Evolutionary conservation across 768 basidiomycete genomes (phyloP).

Genomic region (Calocera cornea): DNA sequence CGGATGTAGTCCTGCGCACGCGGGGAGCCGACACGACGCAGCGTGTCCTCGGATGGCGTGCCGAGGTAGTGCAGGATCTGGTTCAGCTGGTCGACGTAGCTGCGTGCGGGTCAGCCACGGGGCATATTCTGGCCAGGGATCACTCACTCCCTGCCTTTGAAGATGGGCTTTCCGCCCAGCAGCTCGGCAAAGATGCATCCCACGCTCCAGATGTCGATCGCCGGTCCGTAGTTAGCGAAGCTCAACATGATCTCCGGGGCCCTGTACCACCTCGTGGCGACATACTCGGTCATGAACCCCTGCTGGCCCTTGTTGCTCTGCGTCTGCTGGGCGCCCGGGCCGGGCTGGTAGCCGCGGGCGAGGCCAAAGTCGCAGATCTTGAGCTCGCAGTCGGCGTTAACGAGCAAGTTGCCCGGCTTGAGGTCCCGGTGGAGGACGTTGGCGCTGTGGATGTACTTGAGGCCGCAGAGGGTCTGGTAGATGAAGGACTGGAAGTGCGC

Average conservation of each 20-base stretch:
- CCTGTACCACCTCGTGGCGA: slow-evolving; percentile 97
- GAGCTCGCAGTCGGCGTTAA: slow-evolving; percentile 96
- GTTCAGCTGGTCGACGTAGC: slow-evolving; percentile 96
- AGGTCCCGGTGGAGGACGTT: slow-evolving; percentile 95
- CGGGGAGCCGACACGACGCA: slow-evolving; percentile 90
- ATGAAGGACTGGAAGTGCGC: slow-evolving; percentile 93
- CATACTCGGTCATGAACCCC: slow-evolving; percentile 99
- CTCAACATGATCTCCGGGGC: slow-evolving; percentile 99
- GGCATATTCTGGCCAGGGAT: background rate
- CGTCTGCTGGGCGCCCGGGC: slow-evolving; percentile 50
- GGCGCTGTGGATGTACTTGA: slow-evolving; percentile 96
- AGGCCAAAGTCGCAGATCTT: slow-evolving; percentile 99
- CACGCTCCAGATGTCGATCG: slow-evolving; percentile 92
- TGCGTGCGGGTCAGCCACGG: slow-evolving; percentile 21
- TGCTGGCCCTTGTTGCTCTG: slow-evolving; percentile 19
- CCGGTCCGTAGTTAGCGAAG: slow-evolving; percentile 75
- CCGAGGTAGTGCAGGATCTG: slow-evolving; percentile 98
- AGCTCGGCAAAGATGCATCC: slow-evolving; percentile 92
- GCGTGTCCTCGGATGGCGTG: slow-evolving; percentile 90
- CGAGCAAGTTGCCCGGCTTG: slow-evolving; percentile 83
- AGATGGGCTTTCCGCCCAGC: slow-evolving; percentile 85
- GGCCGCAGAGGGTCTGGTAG: slow-evolving; percentile 94
- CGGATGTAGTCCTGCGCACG: slow-evolving; percentile 97
- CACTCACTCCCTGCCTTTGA: slow-evolving; percentile 89
- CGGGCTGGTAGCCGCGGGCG: slow-evolving; percentile 84